Conservation (phyloP, 2,329 filamentous ascomycete species). For the Fusarium tupiense region DNA sequence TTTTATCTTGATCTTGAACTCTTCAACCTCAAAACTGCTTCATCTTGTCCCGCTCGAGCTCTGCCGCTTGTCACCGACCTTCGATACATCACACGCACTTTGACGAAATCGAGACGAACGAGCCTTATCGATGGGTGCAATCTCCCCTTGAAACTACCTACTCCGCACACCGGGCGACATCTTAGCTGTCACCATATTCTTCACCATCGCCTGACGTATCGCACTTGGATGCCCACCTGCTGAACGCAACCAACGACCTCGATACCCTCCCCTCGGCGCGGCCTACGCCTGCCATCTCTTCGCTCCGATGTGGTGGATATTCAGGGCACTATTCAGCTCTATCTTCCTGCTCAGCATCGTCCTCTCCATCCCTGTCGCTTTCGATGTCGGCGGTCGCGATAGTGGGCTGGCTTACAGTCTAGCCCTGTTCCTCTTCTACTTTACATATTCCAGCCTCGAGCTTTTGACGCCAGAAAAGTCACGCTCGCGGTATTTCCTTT, state of each 20-base stretch:
- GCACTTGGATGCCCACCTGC: conserved; percentile 32
- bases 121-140: conserved; percentile 34
- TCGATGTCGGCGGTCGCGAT: conserved; percentile 95
- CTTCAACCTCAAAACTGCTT: conserved; percentile 3
- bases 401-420: conserved; percentile 95
- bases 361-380: conserved; percentile 94
- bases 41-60: conserved; percentile 5
- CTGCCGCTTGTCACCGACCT: conserved; percentile 26
- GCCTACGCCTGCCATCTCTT: conserved; percentile 43
- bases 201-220: conserved; percentile 11
- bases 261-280: conserved; percentile 39
- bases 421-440: conserved; percentile 88
- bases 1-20: conserved; percentile 10
- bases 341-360: conserved; percentile 92
- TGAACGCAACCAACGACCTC: conserved; percentile 20
- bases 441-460: conserved; percentile 83
- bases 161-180: conserved; percentile 22
- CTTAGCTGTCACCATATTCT: conserved; percentile 16
- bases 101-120: conserved; percentile 24
- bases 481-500: conserved; percentile 76
- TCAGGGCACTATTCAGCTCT: conserved; percentile 80
- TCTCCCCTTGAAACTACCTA: conserved; percentile 22
- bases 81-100: conserved; percentile 27
- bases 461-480: conserved; percentile 83
- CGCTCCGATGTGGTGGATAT: conserved; percentile 80